A percentile compares a stretch with the other conserved stretches of the same genome.
Conservation (phyloP, 2,329 filamentous ascomycete species). For the Cercospora berteroae region DNA sequence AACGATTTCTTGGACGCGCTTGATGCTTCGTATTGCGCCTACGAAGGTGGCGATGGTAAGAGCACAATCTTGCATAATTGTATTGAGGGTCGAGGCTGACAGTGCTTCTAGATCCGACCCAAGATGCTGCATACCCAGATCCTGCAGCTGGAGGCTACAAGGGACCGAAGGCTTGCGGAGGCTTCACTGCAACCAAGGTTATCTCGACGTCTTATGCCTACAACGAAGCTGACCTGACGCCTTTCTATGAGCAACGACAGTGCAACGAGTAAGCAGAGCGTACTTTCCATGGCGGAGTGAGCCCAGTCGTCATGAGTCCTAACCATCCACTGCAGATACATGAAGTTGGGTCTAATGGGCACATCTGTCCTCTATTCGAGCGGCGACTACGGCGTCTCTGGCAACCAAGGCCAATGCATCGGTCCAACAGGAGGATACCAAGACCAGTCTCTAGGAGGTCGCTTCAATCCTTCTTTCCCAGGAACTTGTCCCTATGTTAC, state of each 20-base stretch:
- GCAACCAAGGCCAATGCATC: slow-evolving; percentile 25
- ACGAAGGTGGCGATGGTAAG: slow-evolving; percentile 33
- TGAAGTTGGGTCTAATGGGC: slow-evolving; percentile 54
- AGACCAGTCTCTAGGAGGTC: slow-evolving; percentile 29
- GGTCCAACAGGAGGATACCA: slow-evolving; percentile 28
- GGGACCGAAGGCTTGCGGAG: slow-evolving; percentile 47
- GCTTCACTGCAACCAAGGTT: slow-evolving; percentile 50
- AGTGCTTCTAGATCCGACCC: slow-evolving; percentile 1
- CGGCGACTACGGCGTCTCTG: slow-evolving; percentile 47
- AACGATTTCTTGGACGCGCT: slow-evolving; percentile 47
- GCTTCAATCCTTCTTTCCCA: slow-evolving; percentile 52
- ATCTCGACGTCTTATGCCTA: slow-evolving; percentile 56
- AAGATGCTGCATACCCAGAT: slow-evolving; percentile 52
- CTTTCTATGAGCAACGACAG: slow-evolving; percentile 52
- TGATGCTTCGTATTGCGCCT: slow-evolving; percentile 44
- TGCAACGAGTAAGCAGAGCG: slow-evolving; percentile 47
- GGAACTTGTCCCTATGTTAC: slow-evolving; percentile 36
- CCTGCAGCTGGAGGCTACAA: slow-evolving; percentile 40
- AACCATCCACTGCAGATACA: slow-evolving; percentile 30
- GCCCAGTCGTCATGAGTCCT: not conserved
- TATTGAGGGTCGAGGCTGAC: not conserved
- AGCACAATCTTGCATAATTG: slow-evolving; percentile 10
- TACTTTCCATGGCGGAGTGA: not conserved
- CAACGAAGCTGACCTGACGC: slow-evolving; percentile 42
- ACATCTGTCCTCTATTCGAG: slow-evolving; percentile 53